Evolutionary conservation across 805 yeast species (phyloP).

Genomic region (Priceomyces fermenticarens): DNA sequence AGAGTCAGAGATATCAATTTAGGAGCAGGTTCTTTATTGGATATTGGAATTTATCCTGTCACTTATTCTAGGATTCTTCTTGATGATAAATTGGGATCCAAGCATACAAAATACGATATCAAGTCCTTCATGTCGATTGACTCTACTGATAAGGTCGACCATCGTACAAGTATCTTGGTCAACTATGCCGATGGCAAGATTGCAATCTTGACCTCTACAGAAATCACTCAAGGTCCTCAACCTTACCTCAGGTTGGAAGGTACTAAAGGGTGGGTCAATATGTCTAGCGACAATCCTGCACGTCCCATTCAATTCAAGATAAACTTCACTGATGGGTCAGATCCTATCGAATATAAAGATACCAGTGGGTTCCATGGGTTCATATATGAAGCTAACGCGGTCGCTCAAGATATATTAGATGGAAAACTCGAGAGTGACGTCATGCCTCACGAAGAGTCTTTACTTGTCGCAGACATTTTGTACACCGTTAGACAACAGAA

Average conservation of each 20-base stretch:
- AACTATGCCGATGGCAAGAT: conserved; percentile 40
- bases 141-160: conserved; percentile 40
- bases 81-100: conserved; percentile 29
- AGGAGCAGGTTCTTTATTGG: conserved; percentile 58
- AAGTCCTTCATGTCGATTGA: conserved; percentile 35
- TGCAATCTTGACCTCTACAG: conserved; percentile 34
- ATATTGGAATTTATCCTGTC: conserved; percentile 51
- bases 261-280: conserved; percentile 27
- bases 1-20: conserved; percentile 43
- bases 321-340: conserved; percentile 24
- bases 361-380: conserved; percentile 45
- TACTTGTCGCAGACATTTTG: conserved; percentile 46
- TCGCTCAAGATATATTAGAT: conserved; percentile 41
- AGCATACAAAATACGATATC: conserved; percentile 22
- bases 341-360: conserved; percentile 26
- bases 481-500: conserved; percentile 44
- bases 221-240: conserved; percentile 21
- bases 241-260: conserved; percentile 35
- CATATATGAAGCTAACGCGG: conserved; percentile 55
- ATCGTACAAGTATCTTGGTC: conserved; percentile 33
- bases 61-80: conserved; percentile 44
- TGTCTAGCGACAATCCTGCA: conserved; percentile 32
- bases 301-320: conserved; percentile 29
- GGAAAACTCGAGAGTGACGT: conserved; percentile 35
- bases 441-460: conserved; percentile 45